These are phyloP conservation scores for Amoebophrya sp. DNA, from an alignment of 169 alveolate species.

Conservation along the genomic window DNA sequence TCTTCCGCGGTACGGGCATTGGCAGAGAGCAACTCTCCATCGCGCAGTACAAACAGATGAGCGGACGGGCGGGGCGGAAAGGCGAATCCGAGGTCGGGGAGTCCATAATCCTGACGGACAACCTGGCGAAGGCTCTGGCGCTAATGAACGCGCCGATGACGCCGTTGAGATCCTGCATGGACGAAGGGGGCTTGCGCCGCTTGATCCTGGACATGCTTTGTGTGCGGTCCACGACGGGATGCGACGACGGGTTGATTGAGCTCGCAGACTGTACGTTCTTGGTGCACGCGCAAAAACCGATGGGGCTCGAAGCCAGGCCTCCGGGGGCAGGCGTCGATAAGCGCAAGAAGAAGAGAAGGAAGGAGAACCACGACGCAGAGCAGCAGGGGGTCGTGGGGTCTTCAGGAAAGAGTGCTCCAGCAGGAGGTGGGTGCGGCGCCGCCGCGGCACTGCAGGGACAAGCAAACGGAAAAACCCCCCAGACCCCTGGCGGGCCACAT, in stretches of 20 bases:
- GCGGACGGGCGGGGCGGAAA: slow-evolving; percentile 54
- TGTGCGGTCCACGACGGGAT: neutral
- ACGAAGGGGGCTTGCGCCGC: slow-evolving; percentile 7
- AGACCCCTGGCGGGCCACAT: no score
- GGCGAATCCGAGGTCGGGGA: slow-evolving; percentile 29
- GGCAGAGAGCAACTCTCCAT: slow-evolving; percentile 26
- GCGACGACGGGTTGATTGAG: neutral
- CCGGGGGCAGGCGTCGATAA: no score
- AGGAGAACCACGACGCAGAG: no score
- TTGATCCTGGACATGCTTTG: neutral
- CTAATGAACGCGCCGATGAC: neutral
- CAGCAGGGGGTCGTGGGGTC: no score
- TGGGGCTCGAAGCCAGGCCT: neutral
- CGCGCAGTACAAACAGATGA: slow-evolving; percentile 45
- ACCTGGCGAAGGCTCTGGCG: neutral
- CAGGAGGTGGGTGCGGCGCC: no score
- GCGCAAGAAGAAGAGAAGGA: no score
- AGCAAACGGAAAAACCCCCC: no score
- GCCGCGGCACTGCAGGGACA: no score
- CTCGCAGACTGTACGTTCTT: neutral
- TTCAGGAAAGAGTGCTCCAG: no score
- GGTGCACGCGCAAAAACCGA: neutral
- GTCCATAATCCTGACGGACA: neutral
- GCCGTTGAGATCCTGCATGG: neutral
- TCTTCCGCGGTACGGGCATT: slow-evolving; percentile 43